Base-by-base conservation (phyloP, 441 rosid species). In the Pelargonium fulgidum region DNA sequence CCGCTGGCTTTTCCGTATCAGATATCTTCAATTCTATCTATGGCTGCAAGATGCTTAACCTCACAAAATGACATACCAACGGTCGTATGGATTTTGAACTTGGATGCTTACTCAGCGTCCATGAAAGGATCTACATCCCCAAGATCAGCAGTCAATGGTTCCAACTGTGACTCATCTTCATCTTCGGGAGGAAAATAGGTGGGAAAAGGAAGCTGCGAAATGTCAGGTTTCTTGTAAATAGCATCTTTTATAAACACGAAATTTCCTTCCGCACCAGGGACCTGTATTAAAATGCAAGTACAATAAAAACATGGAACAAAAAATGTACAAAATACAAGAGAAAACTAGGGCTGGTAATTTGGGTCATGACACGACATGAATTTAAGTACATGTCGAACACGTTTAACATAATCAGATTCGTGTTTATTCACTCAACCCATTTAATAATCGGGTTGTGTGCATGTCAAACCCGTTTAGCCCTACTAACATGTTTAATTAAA, bases 261-360 rank as follows among this genome's bases (percentile, higher is more conserved):
- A 81, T 86, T 89, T 20, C 99, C 98, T 82, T 79, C 84, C 0
- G 97, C 90, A 24, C 99, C 99, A 7, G 97, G 97, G 65, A 94
- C 94, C 97, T 94, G 83, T 26, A 62, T 56, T 4, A 70, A 16
- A 64, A 61, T 54, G 17, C 41, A 70, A 48, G 16, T 22, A 48
- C 50, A 67, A 36, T 73, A 64, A 75, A 56, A 26, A 45, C 67
- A 45, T n/a, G 58, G 7, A 50, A 50, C 17, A 3, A 50, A 33
- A 33, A 33, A 33, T 33, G 1, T 0, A 33, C 39, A 33, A 4
- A 33, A 33, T 33, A 33, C 39, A 33, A 33, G 39, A 5, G 39
- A 33, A 33, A 33, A 33, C 39, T 33, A 33, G 7, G 39, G 39
- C 39, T 33, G 39, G 7, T 33, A 4, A 33, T 33, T 33, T 33